These are phyloP conservation scores for Cladorrhinum samala DNA, from an alignment of 495 filamentous ascomycete genomes.

Conservation along the genomic window DNA sequence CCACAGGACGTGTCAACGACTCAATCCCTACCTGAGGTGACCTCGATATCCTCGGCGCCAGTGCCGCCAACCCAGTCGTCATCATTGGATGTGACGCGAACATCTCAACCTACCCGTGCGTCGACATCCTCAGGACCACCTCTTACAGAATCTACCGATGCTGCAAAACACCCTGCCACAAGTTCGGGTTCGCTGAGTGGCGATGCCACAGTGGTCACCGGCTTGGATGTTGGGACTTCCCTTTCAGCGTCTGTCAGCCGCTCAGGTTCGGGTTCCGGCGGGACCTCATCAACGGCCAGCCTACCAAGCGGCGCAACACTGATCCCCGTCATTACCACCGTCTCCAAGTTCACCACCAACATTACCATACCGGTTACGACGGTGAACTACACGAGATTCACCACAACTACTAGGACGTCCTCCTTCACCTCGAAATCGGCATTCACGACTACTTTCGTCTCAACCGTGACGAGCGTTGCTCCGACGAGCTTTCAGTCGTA, in stretches of 20 bases:
- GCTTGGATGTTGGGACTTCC: background rate
- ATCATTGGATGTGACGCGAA: no score
- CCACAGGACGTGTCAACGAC: background rate
- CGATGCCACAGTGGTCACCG: background rate
- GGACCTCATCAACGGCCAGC: background rate
- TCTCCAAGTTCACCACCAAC: constrained; percentile 12
- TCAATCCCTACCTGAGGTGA: no score
- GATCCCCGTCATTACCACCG: constrained; percentile 3
- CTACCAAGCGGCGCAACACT: constrained; percentile 7
- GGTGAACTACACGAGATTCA: constrained; percentile 3
- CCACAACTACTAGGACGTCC: constrained; percentile 4
- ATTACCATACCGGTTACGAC: constrained; percentile 10
- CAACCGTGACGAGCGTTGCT: background rate
- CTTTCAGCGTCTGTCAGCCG: no score
- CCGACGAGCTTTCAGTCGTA: constrained; percentile 2
- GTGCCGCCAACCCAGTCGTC: no score
- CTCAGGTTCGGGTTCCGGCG: no score
- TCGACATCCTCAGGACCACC: background rate
- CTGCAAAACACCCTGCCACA: background rate
- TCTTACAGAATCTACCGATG: background rate
- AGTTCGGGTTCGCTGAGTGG: background rate
- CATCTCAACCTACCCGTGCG: background rate
- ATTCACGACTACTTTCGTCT: constrained; percentile 2
- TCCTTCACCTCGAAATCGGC: background rate
- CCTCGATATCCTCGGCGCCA: no score